Evolutionary conservation across 306 rosid genomes (phyloP), one percentile per base, ranked within the genome.

Genomic region (Gillenia trifoliata): DNA sequence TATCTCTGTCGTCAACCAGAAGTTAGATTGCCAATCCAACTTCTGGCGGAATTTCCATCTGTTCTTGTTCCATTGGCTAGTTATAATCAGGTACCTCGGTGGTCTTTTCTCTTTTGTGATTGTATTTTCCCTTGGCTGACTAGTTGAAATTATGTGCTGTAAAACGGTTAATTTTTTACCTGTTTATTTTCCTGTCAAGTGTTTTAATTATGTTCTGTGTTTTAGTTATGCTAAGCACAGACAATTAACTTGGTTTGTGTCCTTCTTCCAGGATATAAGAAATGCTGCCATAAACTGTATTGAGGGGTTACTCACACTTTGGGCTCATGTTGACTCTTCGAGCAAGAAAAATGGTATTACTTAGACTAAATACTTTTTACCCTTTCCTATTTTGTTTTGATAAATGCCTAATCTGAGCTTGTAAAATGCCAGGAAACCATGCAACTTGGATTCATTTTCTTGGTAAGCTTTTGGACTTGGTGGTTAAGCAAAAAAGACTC

Each of bases 341-440:
- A 91, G 87, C 87, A 88, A 87, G 85, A 93, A 83, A 88, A 91
- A 94, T 78, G 98, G 98, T 93, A 91, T 62, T 74, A 29, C 57
- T 62, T 63, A 20, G 40, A 79, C 66, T 75, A 62, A 28, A 52
- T 66, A 64, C n/a, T 68, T 55, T 6, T 28, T 19, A n/a, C 15
- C 23, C 49, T 64, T 8, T 55, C 29, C 40, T 10, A 11, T 69
- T 73, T 71, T 67, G 47, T 50, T 25, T 68, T 71, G 36, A n/a
- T 67, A 54, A 57, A 71, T 30, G 72, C 9, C 20, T 77, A 31
- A 78, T 68, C 78, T 64, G 64, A 31, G 69, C 71, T 43, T 74
- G 59, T 70, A 66, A 6, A 74, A 57, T 69, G 54, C 47, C 90
- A 93, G 98, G 98, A 74, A 88, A 70, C 79, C 87, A 81, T 68